These are phyloP conservation scores for Elaeis oleifera DNA, from an alignment of 202 grass and related monocot genomes.

Conservation along the genomic window DNA sequence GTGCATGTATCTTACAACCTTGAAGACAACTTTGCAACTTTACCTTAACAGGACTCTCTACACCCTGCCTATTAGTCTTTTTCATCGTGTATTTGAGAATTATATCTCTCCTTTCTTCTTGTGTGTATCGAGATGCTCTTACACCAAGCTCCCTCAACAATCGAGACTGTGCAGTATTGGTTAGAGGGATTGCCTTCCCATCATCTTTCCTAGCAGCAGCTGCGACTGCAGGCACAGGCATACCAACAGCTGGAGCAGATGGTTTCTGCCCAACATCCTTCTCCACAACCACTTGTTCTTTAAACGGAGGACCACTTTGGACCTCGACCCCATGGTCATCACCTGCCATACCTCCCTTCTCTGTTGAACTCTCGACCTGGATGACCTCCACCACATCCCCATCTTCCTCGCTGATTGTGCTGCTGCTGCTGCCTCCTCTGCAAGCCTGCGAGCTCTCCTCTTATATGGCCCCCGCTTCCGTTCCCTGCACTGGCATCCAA, in stretches of 20 bases:
- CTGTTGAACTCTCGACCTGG: conserved; percentile 19
- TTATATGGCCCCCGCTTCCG: conserved; percentile 34
- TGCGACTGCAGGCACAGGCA: conserved; percentile 30
- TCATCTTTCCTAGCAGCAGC: not conserved
- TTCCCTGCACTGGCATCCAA: not conserved
- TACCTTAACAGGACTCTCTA: conserved; percentile 57
- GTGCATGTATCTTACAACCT: not conserved
- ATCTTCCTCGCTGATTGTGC: not conserved
- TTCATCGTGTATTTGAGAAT: conserved; percentile 64
- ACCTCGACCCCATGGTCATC: not conserved
- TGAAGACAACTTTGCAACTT: conserved; percentile 8
- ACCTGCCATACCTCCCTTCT: conserved; percentile 14
- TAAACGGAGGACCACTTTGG: not conserved
- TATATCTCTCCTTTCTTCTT: conserved; percentile 70
- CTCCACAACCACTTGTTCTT: not conserved
- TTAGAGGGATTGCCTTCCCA: conserved; percentile 26
- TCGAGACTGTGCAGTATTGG: conserved; percentile 25
- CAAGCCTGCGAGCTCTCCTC: conserved; percentile 23
- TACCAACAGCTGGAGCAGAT: conserved; percentile 1
- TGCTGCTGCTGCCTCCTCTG: conserved; percentile 3
- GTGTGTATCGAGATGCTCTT: conserved; percentile 36
- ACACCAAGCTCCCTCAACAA: conserved; percentile 34
- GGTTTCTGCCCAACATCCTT: not conserved
- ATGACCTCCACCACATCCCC: conserved; percentile 3
- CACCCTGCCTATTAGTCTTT: conserved; percentile 40